A percentile compares a stretch with the other conserved stretches of the same genome.
These are phyloP conservation scores for Hirsutella minnesotensis DNA, from an alignment of 2,329 filamentous ascomycete genomes.

Conservation along the genomic window DNA sequence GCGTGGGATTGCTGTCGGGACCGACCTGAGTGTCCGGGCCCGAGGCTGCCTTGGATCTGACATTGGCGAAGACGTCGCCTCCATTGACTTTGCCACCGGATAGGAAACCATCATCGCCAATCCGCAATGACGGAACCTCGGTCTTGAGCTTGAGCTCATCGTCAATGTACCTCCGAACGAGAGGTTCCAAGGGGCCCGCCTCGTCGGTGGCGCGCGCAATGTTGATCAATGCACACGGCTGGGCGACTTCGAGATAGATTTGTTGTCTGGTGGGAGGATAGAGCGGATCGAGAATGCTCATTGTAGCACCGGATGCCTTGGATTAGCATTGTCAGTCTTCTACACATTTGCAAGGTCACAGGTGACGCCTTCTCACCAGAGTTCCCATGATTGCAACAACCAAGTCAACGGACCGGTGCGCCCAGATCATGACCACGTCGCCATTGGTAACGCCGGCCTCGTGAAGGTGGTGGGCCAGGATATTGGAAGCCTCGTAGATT, in stretches of 20 bases:
- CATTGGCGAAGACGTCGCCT: constrained; percentile 51
- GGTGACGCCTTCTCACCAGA: constrained; percentile 24
- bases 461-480: constrained; percentile 67
- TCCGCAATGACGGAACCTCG: constrained; percentile 59
- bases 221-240: constrained; percentile 52
- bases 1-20: constrained; percentile 69
- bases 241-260: constrained; percentile 68
- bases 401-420: constrained; percentile 60
- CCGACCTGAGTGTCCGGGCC: constrained; percentile 67
- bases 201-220: constrained; percentile 57
- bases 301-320: constrained; percentile 45
- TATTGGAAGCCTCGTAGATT: constrained; percentile 76
- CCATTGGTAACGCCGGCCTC: constrained; percentile 61
- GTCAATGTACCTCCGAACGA: constrained; percentile 53
- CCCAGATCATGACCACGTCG: constrained; percentile 90
- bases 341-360: too few species aligned
- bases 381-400: constrained; percentile 67
- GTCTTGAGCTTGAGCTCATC: constrained; percentile 62
- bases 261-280: constrained; percentile 19
- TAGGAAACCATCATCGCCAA: constrained; percentile 60
- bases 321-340: neutral
- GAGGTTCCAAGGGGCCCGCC: constrained; percentile 32
- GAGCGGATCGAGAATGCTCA: constrained; percentile 59
- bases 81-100: constrained; percentile 55
- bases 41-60: constrained; percentile 36